phyloP scores from a whole-genome alignment of 176 grass and related monocot species.

The Eleusine indica region DNA sequence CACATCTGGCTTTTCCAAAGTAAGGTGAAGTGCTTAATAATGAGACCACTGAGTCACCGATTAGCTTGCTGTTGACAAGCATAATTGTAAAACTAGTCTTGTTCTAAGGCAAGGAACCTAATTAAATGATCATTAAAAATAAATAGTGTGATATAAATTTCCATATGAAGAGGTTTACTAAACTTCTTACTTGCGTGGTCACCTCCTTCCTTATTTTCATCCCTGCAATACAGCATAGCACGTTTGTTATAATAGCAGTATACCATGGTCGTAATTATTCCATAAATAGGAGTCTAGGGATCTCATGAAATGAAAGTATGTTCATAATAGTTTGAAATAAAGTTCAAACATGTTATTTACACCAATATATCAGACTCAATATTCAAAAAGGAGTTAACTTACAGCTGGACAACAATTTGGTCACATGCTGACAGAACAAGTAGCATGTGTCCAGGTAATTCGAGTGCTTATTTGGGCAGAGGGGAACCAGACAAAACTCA shows the following conservation, averaged over 20 bases:
- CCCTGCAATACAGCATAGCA: not conserved
- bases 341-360: not conserved
- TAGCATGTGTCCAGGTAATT: not conserved
- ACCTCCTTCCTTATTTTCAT: conserved; percentile 15
- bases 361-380: not conserved
- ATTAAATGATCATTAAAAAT: not conserved
- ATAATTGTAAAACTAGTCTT: not conserved
- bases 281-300: not conserved
- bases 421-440: not conserved
- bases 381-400: not conserved
- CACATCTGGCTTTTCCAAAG: not conserved
- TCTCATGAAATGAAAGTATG: not conserved
- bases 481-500: not conserved
- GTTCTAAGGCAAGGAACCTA: not conserved
- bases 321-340: not conserved
- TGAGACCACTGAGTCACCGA: not conserved
- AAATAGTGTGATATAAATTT: not conserved
- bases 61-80: not conserved
- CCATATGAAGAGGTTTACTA: not conserved
- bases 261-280: not conserved
- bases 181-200: conserved; percentile 12
- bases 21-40: not conserved
- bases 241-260: not conserved
- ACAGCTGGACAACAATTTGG: not conserved
- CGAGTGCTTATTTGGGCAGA: not conserved